Evolutionary conservation across 345 rosid species (phyloP).

Genomic region (Viola odorata): DNA sequence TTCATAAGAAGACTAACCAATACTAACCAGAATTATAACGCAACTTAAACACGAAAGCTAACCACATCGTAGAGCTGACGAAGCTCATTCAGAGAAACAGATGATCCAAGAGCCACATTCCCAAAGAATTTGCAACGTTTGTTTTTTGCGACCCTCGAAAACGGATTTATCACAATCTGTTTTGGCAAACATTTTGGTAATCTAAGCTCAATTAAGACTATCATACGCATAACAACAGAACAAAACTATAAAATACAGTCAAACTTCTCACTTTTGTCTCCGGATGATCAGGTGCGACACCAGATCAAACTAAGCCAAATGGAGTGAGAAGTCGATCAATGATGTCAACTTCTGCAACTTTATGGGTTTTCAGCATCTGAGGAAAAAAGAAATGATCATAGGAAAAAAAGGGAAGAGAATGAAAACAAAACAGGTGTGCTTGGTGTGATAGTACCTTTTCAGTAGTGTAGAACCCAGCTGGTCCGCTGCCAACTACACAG

Average conservation of each 20-base stretch:
- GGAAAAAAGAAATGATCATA: neutral
- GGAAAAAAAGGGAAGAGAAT: neutral
- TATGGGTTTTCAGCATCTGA: conserved; percentile 70
- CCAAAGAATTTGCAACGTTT: conserved; percentile 71
- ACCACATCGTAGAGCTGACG: conserved; percentile 72
- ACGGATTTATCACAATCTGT: conserved; percentile 83
- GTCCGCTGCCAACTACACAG: conserved; percentile 89
- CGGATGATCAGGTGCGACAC: conserved; percentile 96
- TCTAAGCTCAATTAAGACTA: conserved; percentile 42
- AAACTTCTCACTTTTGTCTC: conserved; percentile 60
- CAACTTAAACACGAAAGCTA: neutral
- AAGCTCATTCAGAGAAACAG: conserved; percentile 69
- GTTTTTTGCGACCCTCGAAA: conserved; percentile 66
- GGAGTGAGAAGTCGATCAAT: conserved; percentile 94
- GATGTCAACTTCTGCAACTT: conserved; percentile 58
- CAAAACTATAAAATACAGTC: neutral
- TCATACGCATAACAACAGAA: too few relatives aligned
- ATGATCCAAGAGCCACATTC: conserved; percentile 62
- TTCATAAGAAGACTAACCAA: neutral
- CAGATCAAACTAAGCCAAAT: conserved; percentile 88
- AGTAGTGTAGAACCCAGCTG: conserved; percentile 85
- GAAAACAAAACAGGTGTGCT: neutral
- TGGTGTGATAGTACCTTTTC: conserved; percentile 43
- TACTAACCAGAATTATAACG: neutral
- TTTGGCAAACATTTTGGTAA: conserved; percentile 40